phyloP scores from a whole-genome alignment of 106 monocot genomes.

The Allium cepa region DNA sequence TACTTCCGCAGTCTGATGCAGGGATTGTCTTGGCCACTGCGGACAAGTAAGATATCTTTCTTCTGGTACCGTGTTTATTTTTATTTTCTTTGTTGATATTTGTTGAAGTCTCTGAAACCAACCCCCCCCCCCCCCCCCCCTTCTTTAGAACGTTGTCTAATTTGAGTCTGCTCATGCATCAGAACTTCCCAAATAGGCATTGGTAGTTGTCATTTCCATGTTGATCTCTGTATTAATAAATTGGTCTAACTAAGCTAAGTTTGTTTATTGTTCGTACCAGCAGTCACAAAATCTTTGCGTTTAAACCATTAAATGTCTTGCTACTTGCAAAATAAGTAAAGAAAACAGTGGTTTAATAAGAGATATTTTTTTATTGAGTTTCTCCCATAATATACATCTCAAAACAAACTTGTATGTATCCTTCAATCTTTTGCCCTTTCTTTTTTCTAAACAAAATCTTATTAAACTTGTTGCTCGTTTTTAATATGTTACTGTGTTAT shows the following conservation, averaged over 20 bases:
- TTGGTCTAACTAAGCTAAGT: too few species aligned
- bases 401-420: background rate
- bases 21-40: conserved; percentile 78
- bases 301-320: too few species aligned
- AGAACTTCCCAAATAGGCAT: too few species aligned
- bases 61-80: background rate
- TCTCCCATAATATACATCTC: background rate
- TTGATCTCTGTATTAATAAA: too few species aligned
- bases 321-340: too few species aligned
- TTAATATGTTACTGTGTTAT: background rate
- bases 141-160: background rate
- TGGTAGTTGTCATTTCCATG: too few species aligned
- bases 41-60: conserved; percentile 50
- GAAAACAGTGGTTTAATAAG: too few species aligned
- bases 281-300: too few species aligned
- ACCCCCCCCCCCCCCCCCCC: too few species aligned
- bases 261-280: too few species aligned
- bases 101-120: background rate
- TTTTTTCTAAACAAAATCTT: background rate
- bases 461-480: background rate
- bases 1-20: conserved; percentile 82
- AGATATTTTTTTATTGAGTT: too few species aligned
- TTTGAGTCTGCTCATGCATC: background rate
- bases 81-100: background rate
- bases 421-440: background rate